Percentiles rank a stretch among this genome's conserved stretches.
Conservation (phyloP, 2,329 filamentous ascomycete species). For the Fusarium chlamydosporum region DNA sequence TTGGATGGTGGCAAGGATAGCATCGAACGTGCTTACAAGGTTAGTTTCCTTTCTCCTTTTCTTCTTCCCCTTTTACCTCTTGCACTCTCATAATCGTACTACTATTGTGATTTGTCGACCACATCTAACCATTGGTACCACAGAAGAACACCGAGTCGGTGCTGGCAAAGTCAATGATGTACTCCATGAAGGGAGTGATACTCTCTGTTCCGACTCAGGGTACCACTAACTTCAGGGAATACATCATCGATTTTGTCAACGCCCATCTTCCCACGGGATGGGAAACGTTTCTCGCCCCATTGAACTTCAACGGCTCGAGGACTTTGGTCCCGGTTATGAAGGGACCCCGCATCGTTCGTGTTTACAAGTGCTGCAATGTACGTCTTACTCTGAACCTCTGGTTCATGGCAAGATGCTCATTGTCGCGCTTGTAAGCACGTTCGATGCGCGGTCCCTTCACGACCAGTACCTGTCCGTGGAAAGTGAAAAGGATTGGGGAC, state of each 20-base stretch:
- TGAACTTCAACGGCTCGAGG: background rate
- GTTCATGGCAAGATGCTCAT: slow-evolving; percentile 16
- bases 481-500: background rate
- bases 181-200: too few species aligned
- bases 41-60: background rate
- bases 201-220: too few species aligned
- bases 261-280: background rate
- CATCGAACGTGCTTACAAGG: background rate
- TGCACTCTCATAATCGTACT: background rate
- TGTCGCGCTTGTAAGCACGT: slow-evolving; percentile 29
- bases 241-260: background rate
- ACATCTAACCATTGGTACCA: background rate
- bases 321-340: slow-evolving; percentile 8
- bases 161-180: too few species aligned
- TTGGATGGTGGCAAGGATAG: too few species aligned
- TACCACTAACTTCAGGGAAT: background rate
- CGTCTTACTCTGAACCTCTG: slow-evolving; percentile 23
- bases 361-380: slow-evolving; percentile 23
- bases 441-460: background rate
- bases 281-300: too few species aligned
- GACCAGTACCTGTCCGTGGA: background rate
- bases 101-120: background rate
- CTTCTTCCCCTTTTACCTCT: background rate
- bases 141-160: background rate
- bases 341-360: background rate